phyloP scores from a whole-genome alignment of 2,329 filamentous ascomycete species.

The Scedosporium boydii region DNA sequence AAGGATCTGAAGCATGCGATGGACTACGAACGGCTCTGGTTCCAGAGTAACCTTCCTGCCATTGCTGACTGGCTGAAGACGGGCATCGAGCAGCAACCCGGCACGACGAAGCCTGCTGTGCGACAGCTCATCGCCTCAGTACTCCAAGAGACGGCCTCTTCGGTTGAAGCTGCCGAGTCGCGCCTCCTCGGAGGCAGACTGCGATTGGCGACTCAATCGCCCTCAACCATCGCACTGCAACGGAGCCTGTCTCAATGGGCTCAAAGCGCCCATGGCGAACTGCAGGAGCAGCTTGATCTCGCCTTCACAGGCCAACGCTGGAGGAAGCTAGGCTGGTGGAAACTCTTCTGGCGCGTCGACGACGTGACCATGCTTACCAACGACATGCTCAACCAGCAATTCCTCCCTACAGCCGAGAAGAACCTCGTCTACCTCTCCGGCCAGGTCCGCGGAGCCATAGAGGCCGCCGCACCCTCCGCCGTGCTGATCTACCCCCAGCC shows the following conservation, averaged over 20 bases:
- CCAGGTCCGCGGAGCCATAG: conserved; percentile 36
- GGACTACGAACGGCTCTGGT: conserved; percentile 67
- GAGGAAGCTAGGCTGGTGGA: conserved; percentile 84
- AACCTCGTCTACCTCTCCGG: conserved; percentile 77
- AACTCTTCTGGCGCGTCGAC: conserved; percentile 89
- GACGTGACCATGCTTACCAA: conserved; percentile 77
- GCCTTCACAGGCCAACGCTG: conserved; percentile 70
- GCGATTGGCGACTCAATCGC: conserved; percentile 23
- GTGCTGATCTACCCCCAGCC: background rate
- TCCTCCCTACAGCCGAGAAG: conserved; percentile 70
- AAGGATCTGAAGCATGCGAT: conserved; percentile 60
- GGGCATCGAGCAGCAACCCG: conserved; percentile 29
- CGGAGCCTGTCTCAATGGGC: conserved; percentile 61
- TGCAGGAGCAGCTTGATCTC: conserved; percentile 68
- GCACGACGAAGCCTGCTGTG: conserved; percentile 54
- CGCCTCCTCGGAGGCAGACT: conserved; percentile 23
- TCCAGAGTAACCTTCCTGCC: conserved; percentile 56
- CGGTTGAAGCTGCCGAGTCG: conserved; percentile 41
- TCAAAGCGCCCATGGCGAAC: conserved; percentile 69
- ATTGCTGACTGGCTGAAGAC: conserved; percentile 57
- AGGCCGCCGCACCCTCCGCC: conserved; percentile 8
- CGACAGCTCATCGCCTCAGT: conserved; percentile 58
- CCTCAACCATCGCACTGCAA: conserved; percentile 35
- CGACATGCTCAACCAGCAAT: conserved; percentile 67
- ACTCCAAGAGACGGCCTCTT: conserved; percentile 41